These are phyloP conservation scores for Alternaria sp. DNA, from an alignment of 2,329 filamentous ascomycete species.

Conservation along the genomic window DNA sequence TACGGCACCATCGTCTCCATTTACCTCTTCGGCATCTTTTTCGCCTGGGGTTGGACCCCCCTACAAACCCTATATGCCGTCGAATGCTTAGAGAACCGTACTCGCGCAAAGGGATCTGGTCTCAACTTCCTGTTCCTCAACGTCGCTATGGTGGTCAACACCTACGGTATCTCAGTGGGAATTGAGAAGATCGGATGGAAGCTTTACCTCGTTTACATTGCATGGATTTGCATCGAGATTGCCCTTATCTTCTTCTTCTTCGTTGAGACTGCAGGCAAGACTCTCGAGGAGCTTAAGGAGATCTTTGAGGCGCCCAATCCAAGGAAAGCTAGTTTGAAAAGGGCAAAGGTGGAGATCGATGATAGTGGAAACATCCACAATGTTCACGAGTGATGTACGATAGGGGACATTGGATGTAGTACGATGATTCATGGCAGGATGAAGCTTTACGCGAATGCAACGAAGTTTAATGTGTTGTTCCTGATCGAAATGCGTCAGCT, in stretches of 20 bases:
- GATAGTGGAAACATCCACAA: conserved; percentile 36
- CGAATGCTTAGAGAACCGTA: conserved; percentile 51
- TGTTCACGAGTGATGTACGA: conserved; percentile 15
- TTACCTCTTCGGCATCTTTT: conserved; percentile 53
- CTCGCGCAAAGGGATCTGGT: conserved; percentile 49
- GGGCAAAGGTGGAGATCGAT: conserved; percentile 36
- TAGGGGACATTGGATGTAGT: neutral
- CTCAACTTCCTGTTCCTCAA: conserved; percentile 47
- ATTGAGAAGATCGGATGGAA: conserved; percentile 46
- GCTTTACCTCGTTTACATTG: conserved; percentile 44
- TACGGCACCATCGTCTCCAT: conserved; percentile 53
- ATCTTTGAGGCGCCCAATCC: conserved; percentile 46
- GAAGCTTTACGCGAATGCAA: neutral
- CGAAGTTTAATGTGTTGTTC: neutral
- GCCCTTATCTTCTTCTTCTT: conserved; percentile 43
- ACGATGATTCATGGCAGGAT: neutral
- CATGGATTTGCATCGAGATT: conserved; percentile 44
- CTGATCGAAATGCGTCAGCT: neutral
- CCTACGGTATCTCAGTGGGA: conserved; percentile 43
- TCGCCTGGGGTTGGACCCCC: conserved; percentile 53
- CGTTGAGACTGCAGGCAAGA: conserved; percentile 45
- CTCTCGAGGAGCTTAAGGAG: conserved; percentile 43
- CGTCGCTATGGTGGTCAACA: conserved; percentile 46
- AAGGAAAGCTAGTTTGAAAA: conserved; percentile 33
- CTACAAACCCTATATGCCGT: conserved; percentile 52